A percentile compares a stretch with the other conserved stretches of the same genome.
phyloP scores from a whole-genome alignment of 1,139 yeast species.

The Scheffersomyces insectosa region DNA sequence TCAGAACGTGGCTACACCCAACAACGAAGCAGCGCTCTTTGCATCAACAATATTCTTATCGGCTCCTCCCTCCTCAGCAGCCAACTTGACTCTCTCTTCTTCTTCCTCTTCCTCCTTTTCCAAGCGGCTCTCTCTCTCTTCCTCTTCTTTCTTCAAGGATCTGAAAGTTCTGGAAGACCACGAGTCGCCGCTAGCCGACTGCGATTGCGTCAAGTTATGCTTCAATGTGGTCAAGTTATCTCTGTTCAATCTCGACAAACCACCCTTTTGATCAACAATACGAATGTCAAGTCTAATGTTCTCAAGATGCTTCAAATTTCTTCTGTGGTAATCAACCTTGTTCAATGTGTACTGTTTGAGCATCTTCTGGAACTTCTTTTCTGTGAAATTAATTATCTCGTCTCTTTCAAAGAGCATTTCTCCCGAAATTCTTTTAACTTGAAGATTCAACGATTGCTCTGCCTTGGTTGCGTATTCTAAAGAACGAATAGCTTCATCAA shows the following conservation, averaged over 20 bases:
- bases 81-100: conserved; percentile 14
- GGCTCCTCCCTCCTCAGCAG: conserved; percentile 19
- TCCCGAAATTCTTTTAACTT: conserved; percentile 78
- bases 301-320: conserved; percentile 74
- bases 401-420: conserved; percentile 79
- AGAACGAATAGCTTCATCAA: conserved; percentile 83
- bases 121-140: conserved; percentile 12
- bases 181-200: conserved; percentile 55
- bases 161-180: conserved; percentile 68
- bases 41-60: conserved; percentile 61
- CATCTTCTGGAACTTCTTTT: conserved; percentile 51
- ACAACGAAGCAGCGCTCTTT: conserved; percentile 73
- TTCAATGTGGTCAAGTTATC: conserved; percentile 54
- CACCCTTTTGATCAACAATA: conserved; percentile 76
- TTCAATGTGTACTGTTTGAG: conserved; percentile 65
- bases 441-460: conserved; percentile 73
- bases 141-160: conserved; percentile 44
- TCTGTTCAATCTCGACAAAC: conserved; percentile 81
- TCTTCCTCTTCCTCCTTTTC: conserved; percentile 24
- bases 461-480: conserved; percentile 78
- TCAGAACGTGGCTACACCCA: conserved; percentile 76
- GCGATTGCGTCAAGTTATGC: conserved; percentile 51
- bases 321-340: conserved; percentile 84
- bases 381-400: conserved; percentile 57
- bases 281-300: conserved; percentile 72